A percentile compares a stretch with the other conserved stretches of the same genome.
These are phyloP conservation scores for Schwanniomyces yamadae DNA, from an alignment of 805 yeast genomes.

Conservation along the genomic window DNA sequence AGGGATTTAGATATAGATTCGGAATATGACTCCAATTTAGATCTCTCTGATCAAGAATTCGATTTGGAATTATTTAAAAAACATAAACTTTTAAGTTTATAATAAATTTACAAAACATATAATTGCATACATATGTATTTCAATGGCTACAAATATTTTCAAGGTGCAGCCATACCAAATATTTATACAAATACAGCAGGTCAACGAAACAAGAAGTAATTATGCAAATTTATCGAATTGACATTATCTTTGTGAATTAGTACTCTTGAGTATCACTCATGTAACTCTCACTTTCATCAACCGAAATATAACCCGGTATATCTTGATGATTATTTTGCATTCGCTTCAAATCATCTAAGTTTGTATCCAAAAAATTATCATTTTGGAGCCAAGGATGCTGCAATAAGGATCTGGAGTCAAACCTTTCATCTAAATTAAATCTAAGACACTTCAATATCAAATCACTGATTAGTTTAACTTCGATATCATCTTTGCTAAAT, in stretches of 20 bases:
- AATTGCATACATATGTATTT: no score
- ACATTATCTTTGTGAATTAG: no score
- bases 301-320: slow-evolving; percentile 32
- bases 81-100: slow-evolving; percentile 9
- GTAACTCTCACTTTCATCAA: slow-evolving; percentile 21
- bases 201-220: no score
- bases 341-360: slow-evolving; percentile 15
- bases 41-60: slow-evolving; percentile 20
- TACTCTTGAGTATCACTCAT: no score
- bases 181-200: no score
- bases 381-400: slow-evolving; percentile 51
- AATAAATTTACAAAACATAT: no score
- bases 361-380: slow-evolving; percentile 10
- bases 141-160: no score
- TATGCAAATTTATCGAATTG: no score
- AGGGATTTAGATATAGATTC: slow-evolving; percentile 23
- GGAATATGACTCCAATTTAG: slow-evolving; percentile 25
- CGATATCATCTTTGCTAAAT: slow-evolving; percentile 31
- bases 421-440: slow-evolving; percentile 48
- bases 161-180: no score
- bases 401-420: slow-evolving; percentile 54
- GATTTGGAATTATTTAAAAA: slow-evolving; percentile 7
- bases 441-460: slow-evolving; percentile 52
- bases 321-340: slow-evolving; percentile 25
- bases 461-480: slow-evolving; percentile 40